Evolutionary conservation across 1,284 basidiomycete genomes (phyloP).

Genomic region (Phellopilus nigrolimitatus): DNA sequence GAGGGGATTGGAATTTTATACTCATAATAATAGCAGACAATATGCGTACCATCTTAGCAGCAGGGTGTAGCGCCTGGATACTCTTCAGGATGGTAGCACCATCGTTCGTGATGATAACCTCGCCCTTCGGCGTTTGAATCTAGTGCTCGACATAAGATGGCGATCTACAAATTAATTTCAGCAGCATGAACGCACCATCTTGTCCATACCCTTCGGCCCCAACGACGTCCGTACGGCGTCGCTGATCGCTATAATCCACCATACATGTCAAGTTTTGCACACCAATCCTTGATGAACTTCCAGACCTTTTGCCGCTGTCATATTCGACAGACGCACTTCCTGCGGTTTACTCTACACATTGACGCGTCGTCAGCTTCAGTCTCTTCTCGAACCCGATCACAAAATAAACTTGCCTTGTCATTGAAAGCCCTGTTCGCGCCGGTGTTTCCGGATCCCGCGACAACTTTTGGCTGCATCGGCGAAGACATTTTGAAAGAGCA

Average conservation of each 20-base stretch:
- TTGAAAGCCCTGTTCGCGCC: conserved; percentile 74
- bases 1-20: conserved; percentile 13
- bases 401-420: conserved; percentile 56
- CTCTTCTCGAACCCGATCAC: not conserved
- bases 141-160: conserved; percentile 31
- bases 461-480: conserved; percentile 33
- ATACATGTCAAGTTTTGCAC: conserved; percentile 10
- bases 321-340: conserved; percentile 91
- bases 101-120: conserved; percentile 98
- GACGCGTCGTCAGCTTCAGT: conserved; percentile 31
- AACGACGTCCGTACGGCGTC: conserved; percentile 97
- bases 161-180: conserved; percentile 13
- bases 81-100: conserved; percentile 98
- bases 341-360: conserved; percentile 75
- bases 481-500: conserved; percentile 30
- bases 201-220: conserved; percentile 99
- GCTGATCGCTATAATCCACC: conserved; percentile 72
- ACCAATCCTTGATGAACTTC: conserved; percentile 23
- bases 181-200: conserved; percentile 67
- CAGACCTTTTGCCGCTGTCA: conserved; percentile 94
- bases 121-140: conserved; percentile 97
- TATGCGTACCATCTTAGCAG: conserved; percentile 85
- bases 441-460: conserved; percentile 29
- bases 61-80: conserved; percentile 96
- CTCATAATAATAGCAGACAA: conserved; percentile 2